Conservation (phyloP, 1,139 yeast genomes). For the Geotrichum phurueaensis region DNA sequence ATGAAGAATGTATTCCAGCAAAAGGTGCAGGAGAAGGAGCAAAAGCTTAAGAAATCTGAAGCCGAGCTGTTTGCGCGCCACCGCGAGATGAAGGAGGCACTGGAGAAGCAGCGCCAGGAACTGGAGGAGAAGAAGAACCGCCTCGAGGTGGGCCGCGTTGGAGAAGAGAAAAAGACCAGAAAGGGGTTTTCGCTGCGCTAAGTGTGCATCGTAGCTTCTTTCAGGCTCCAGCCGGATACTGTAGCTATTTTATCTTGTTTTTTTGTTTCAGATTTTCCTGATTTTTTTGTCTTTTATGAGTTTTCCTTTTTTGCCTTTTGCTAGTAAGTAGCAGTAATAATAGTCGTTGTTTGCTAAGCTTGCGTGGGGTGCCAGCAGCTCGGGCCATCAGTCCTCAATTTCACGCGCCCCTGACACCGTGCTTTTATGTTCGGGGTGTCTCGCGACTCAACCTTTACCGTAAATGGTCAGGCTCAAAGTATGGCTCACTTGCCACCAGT, state of each 20-base stretch:
- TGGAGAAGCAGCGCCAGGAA: conserved; percentile 78
- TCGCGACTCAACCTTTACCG: background rate
- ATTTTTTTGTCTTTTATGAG: background rate
- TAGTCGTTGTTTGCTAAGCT: background rate
- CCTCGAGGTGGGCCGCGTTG: conserved; percentile 63
- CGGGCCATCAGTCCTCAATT: background rate
- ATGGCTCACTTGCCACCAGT: background rate
- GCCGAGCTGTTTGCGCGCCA: conserved; percentile 94
- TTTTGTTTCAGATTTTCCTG: background rate
- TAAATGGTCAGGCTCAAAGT: background rate
- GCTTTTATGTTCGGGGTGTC: background rate
- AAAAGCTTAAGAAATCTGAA: conserved; percentile 93
- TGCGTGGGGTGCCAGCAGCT: background rate
- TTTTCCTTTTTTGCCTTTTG: background rate
- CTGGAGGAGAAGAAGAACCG: conserved; percentile 86
- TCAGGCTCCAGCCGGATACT: background rate
- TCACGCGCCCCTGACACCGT: background rate
- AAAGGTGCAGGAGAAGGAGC: conserved; percentile 94
- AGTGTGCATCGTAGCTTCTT: background rate
- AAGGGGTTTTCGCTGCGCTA: conserved; percentile 51
- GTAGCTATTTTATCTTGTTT: background rate
- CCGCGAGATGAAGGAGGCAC: conserved; percentile 93
- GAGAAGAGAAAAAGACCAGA: conserved; percentile 50
- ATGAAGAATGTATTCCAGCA: conserved; percentile 97
- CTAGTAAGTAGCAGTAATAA: background rate